A percentile compares a stretch with the other conserved stretches of the same genome.
Conservation (phyloP, 345 rosid species). For the Bruguiera sexangula region DNA sequence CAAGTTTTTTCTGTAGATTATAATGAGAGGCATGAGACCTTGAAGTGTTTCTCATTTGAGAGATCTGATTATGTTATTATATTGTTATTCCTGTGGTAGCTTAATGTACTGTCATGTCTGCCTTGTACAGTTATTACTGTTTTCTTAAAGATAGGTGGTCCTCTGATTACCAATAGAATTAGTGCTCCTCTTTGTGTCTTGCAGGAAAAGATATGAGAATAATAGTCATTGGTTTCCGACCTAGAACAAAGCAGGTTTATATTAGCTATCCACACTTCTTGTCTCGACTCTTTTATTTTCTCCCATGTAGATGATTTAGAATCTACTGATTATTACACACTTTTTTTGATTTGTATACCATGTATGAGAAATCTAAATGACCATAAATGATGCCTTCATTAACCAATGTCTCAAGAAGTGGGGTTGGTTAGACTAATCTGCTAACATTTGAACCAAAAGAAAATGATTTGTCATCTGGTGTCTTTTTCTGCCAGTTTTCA, state of each 20-base stretch:
- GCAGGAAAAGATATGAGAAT: conserved; percentile 98
- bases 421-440: neutral
- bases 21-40: neutral
- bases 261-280: conserved; percentile 7
- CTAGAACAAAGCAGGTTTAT: conserved; percentile 83
- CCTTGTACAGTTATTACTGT: neutral
- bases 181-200: conserved; percentile 19
- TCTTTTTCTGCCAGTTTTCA: neutral
- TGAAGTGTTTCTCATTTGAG: neutral
- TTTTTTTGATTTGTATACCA: too few species aligned
- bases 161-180: neutral
- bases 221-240: conserved; percentile 87
- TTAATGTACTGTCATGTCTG: neutral
- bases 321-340: too few species aligned
- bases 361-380: too few species aligned
- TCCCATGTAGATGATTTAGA: neutral
- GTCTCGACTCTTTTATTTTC: conserved; percentile 3
- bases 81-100: neutral
- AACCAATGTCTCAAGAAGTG: too few species aligned
- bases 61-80: neutral
- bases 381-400: too few species aligned
- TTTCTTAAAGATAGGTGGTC: neutral
- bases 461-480: neutral
- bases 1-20: too few species aligned
- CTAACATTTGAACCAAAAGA: neutral